A percentile compares a stretch with the other conserved stretches of the same genome.
Evolutionary conservation across 768 basidiomycete species (phyloP).

Genomic region (Tubosaeta sp.): DNA sequence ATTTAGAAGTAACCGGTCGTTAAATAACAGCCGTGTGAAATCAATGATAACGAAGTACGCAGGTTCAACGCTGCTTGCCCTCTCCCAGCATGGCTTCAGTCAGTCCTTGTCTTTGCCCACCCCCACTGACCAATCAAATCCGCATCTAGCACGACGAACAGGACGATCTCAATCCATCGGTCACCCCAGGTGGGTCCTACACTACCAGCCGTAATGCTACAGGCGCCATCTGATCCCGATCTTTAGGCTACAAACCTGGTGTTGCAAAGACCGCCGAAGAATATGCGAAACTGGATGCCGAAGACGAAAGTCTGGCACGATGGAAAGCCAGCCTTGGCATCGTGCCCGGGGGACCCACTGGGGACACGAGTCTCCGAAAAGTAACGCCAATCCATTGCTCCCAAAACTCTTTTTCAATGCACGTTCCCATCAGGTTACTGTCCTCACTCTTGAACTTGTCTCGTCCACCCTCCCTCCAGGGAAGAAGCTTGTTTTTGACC

Average conservation of each 20-base stretch:
- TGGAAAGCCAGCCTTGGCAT: conserved; percentile 97
- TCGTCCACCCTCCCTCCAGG: conserved; percentile 65
- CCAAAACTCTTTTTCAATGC: conserved; percentile 16
- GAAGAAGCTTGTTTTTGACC: conserved; percentile 63
- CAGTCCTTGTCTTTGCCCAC: conserved; percentile 22
- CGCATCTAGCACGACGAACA: conserved; percentile 51
- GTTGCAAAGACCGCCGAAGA: conserved; percentile 74
- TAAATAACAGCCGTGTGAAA: conserved; percentile 55
- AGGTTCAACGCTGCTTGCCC: conserved; percentile 14
- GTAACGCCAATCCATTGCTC: conserved; percentile 32
- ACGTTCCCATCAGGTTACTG: conserved; percentile 49
- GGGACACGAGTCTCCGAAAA: conserved; percentile 56
- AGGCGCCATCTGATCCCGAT: conserved; percentile 19
- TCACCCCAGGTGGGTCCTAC: conserved; percentile 56
- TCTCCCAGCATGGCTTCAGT: conserved; percentile 50
- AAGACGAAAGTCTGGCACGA: conserved; percentile 88
- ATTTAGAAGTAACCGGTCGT: conserved; percentile 10
- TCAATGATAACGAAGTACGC: conserved; percentile 36
- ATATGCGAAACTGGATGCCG: conserved; percentile 79
- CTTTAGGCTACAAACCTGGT: conserved; percentile 68
- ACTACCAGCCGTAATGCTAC: not conserved
- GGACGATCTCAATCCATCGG: conserved; percentile 63
- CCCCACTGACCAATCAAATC: conserved; percentile 1
- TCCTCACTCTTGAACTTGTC: conserved; percentile 71
- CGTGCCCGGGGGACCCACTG: conserved; percentile 42